Base-by-base conservation (phyloP, 345 rosid genomes). In the Brassica nigra region DNA sequence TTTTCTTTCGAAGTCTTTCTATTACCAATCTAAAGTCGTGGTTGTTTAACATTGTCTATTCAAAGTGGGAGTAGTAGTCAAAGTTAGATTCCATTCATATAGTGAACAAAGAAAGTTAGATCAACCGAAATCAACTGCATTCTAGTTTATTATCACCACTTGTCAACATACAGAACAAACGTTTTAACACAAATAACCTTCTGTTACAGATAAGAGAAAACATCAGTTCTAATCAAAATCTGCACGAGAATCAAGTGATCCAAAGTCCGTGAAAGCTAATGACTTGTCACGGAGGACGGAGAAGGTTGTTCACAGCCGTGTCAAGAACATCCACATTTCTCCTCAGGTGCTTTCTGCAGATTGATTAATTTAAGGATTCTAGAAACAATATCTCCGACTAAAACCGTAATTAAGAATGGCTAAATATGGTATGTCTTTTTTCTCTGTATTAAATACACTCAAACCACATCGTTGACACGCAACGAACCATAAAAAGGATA, bases 301-400 rank as follows among this genome's bases (percentile, higher is more conserved):
- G 70, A 71, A 93, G 86, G 80, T 82, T 89, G 89, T 87, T 90
- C 39, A 91, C 96, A 36, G 97, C 92, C 29, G 89, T 73, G 76
- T 93, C 98, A 39, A 93, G 86, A 74, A 84, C 86, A 82, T 95
- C 98, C 15, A 91, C 98, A 72, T 91, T 91, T 82, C 88, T 88
- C 86, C 96, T 85, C 76, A 95, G 66, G 64, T 85, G 15, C 84
- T 95, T 93, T 86, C 99, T 93, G 82, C 52, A 64, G 44, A 59
- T 49, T 81, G 42, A 33, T 74, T 27, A 10, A 20, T 0, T 87
- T 71, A 88, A 90, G 91, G 88, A 84, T 73, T 33, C 8, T 68
- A 27, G 3, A 67, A 31, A 39, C 58, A 68, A 68, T 23, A 23
- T 14, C 0, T 57, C 16, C 18, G 5, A 31, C 49, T 1, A 59